phyloP scores from a whole-genome alignment of 2,329 filamentous ascomycete genomes.

The Pseudocercospora cruenta region DNA sequence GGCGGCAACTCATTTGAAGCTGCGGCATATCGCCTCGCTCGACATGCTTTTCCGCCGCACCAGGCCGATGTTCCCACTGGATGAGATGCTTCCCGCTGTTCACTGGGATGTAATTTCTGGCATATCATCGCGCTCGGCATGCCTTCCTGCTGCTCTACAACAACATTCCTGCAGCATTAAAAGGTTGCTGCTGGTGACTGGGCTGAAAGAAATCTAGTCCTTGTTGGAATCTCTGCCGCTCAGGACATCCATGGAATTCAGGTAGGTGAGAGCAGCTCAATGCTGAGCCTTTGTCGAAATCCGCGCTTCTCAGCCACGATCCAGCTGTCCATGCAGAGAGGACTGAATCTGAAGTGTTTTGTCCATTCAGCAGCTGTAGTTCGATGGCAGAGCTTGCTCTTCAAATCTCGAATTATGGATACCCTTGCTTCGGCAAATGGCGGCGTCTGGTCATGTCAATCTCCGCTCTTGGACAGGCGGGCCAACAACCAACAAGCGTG shows the following conservation, averaged over 20 bases:
- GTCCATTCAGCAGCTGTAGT: too few relatives aligned
- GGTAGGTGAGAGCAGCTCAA: background rate
- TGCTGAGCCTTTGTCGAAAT: background rate
- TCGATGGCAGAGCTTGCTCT: too few relatives aligned
- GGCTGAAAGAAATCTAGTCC: background rate
- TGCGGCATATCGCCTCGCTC: slow-evolving; percentile 19
- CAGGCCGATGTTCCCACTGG: background rate
- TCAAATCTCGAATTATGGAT: background rate
- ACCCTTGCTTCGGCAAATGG: background rate
- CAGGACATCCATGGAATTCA: background rate
- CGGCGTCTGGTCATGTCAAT: background rate
- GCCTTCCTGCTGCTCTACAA: slow-evolving; percentile 9
- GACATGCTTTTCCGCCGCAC: slow-evolving; percentile 15
- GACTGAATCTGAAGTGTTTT: background rate
- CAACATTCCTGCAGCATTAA: background rate
- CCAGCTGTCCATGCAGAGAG: background rate
- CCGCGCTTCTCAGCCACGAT: background rate
- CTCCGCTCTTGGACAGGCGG: background rate
- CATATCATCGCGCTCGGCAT: slow-evolving; percentile 14
- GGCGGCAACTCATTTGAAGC: slow-evolving; percentile 25
- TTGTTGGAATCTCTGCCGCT: background rate
- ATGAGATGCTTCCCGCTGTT: background rate
- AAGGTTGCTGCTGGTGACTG: background rate
- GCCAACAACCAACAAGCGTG: too few relatives aligned
- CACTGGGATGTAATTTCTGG: background rate